Evolutionary conservation across 2,329 filamentous ascomycete species (phyloP), one percentile per base, ranked within the genome.

Genomic region (Colletotrichum navitas): DNA sequence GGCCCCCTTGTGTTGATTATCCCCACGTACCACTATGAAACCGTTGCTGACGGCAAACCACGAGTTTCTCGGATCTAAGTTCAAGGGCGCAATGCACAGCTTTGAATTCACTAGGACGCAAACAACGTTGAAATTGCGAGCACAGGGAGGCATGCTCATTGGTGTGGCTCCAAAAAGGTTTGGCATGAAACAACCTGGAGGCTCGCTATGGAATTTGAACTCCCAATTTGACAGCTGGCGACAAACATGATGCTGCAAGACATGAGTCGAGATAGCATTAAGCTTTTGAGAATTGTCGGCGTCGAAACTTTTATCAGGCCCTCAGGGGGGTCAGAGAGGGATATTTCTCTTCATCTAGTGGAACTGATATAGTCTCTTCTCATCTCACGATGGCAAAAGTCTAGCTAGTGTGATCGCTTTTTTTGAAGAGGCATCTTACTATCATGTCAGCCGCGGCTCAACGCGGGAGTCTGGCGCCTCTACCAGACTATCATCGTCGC

Each of bases 371-470:
- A 45, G 6, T 24, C 32, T 55, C 49, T 63, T 49, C 26, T n/a
- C 39, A 14, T 60, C 39, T 6, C 39, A 34, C 7, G 4, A 12
- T 5, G 29, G 3, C n/a, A n/a, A n/a, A n/a, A n/a, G n/a, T n/a
- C n/a, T n/a, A n/a, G n/a, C n/a, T n/a, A n/a, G n/a, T n/a, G n/a
- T n/a, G n/a, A n/a, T n/a, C n/a, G n/a, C n/a, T n/a, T n/a, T n/a
- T n/a, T n/a, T n/a, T n/a, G 5, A 21, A 18, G 56, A 59, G 45
- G 16, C 5, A 51, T n/a, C 7, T 39, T 45, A 45, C 24, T 54
- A 59, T 18, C 29, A 69, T 69, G 66, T 65, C 66, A 45, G 63
- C 62, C 51, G 66, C 62, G 52, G 54, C 61, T 47, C 34, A 54
- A 26, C 66, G 62, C 52, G 54, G 45, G 29, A 69, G 34, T 45